These are phyloP conservation scores for Dactylellina parvicollis DNA, from an alignment of 2,329 filamentous ascomycete genomes.

Conservation along the genomic window DNA sequence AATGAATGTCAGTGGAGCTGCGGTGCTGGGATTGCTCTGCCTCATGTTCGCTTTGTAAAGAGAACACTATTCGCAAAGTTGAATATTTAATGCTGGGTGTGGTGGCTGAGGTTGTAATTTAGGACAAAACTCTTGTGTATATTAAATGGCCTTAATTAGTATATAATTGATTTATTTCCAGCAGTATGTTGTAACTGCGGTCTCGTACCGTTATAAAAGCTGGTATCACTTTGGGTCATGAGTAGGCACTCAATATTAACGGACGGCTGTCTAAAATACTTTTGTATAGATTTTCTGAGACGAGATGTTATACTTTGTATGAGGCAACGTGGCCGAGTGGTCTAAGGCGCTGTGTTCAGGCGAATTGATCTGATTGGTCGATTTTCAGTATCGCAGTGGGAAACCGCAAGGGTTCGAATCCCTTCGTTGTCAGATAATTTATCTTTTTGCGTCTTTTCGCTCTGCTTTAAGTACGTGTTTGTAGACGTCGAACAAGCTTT, in stretches of 20 bases:
- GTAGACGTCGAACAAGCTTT: constrained; percentile 4
- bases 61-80: neutral
- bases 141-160: too few species aligned
- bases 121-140: neutral
- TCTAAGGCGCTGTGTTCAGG: constrained; percentile 57
- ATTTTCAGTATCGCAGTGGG: constrained; percentile 57
- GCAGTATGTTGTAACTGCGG: too few species aligned
- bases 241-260: too few species aligned
- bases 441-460: constrained; percentile 28
- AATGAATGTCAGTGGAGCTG: constrained; percentile 1
- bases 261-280: too few species aligned
- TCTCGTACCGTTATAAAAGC: too few species aligned
- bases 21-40: constrained; percentile 13
- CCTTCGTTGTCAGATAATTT: constrained; percentile 50
- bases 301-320: constrained; percentile 10
- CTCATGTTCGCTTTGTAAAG: constrained; percentile 11
- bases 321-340: constrained; percentile 56
- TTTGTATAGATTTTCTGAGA: constrained; percentile 10
- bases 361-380: constrained; percentile 45
- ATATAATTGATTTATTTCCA: too few species aligned
- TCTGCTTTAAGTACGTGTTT: neutral
- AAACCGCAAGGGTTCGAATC: constrained; percentile 57
- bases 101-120: too few species aligned
- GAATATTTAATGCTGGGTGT: too few species aligned
- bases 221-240: too few species aligned